These are phyloP conservation scores for Physcomitrium patens DNA, from an alignment of 225 moss, liverwort and hornwort genomes.

Conservation along the genomic window DNA sequence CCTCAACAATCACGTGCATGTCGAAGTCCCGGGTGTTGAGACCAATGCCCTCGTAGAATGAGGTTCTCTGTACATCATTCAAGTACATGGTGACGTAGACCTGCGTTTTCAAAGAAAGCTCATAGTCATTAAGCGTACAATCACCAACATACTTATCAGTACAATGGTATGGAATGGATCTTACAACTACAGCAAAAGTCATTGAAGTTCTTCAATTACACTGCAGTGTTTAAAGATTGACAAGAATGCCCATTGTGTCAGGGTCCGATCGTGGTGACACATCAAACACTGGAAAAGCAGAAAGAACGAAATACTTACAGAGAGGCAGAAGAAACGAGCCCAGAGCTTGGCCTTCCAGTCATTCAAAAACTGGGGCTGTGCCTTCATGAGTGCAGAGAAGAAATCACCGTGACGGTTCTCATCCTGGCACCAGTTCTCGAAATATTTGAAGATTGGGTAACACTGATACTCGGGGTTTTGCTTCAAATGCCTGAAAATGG, in stretches of 20 bases:
- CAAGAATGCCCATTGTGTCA: no score
- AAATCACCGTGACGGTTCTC: constrained; percentile 99
- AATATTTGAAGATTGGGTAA: constrained; percentile 98
- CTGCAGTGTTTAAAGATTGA: no score
- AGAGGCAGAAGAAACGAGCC: constrained; percentile 98
- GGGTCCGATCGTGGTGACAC: no score
- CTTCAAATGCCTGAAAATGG: constrained; percentile 93
- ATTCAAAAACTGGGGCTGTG: constrained; percentile 95
- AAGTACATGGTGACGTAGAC: constrained; percentile 99
- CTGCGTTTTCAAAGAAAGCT: constrained; percentile 34
- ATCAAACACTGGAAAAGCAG: background rate
- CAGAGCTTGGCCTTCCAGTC: constrained; percentile 99
- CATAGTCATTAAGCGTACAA: no score
- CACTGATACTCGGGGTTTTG: constrained; percentile 92
- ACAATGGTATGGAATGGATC: no score
- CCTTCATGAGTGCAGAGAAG: constrained; percentile 97
- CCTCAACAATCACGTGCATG: constrained; percentile 99
- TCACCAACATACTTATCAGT: no score
- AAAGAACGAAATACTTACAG: constrained; percentile 51
- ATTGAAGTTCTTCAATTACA: no score
- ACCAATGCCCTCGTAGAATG: constrained; percentile 95
- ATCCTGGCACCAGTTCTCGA: constrained; percentile 99
- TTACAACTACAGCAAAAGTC: no score
- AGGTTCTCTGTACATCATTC: constrained; percentile 92
- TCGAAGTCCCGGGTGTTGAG: constrained; percentile 86